Base-by-base conservation (phyloP, 768 basidiomycete species). In the Hirschioporus abietinus region DNA sequence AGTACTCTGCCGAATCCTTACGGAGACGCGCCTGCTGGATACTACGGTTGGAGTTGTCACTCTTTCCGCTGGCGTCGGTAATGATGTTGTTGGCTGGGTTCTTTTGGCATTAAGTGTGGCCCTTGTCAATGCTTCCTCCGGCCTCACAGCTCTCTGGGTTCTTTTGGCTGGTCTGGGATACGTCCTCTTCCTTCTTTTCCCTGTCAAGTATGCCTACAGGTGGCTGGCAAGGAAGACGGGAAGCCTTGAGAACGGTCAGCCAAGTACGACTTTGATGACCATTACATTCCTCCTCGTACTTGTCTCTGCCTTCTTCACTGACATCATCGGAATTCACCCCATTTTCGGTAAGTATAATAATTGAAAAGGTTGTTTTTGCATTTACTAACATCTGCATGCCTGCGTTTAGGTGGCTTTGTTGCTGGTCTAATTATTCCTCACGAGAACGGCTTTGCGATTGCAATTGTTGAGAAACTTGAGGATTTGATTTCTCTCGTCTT, bases 371-470 rank as follows among this genome's bases (percentile, higher is more conserved):
- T n/a, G n/a, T n/a, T n/a, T n/a, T n/a, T n/a, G n/a, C n/a, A n/a
- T n/a, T n/a, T n/a, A n/a, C n/a, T n/a, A n/a, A n/a, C n/a, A n/a
- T n/a, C n/a, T n/a, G n/a, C n/a, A n/a, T n/a, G n/a, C n/a, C n/a
- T 15, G 20, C 20, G 42, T 58, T 27, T 65, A 87, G 90, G 92
- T 64, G 93, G 89, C 1, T 95, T 95, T 78, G 70, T 95, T 35
- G 89, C 89, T 23, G 93, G 93, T 17, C 77, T 96, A n/a, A 85
- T 94, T 70, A 85, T 95, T 27, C 94, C 95, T 6, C 87, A 91
- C 67, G 88, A 92, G 42, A 89, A 91, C 66, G 92, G 92, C 0
- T 92, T 87, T 72, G 90, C 87, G 7, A 91, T 93, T 66, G 83
- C 90, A 0, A 73, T 96, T 17, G 88, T 92, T 0, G 92, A 93